Evolutionary conservation across 2,329 filamentous ascomycete genomes (phyloP), one percentile per base, ranked within the genome.

Genomic region (Epichloe festucae): DNA sequence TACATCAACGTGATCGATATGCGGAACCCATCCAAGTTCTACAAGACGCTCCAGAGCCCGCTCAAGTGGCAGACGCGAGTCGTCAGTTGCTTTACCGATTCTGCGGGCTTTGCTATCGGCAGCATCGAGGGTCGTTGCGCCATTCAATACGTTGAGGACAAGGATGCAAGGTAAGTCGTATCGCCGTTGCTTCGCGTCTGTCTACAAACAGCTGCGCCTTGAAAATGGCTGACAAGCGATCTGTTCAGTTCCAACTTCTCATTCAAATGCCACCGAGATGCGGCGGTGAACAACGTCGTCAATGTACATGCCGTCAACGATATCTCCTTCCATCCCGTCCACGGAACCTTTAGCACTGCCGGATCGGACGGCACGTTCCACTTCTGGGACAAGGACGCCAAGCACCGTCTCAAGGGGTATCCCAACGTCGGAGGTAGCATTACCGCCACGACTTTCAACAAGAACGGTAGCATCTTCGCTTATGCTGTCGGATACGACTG

Each of bases 1-100:
- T 95, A 94, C 70, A 95, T 98, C 75, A 90, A 97, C 67, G 85
- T 98, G 56, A 77, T 98, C 70, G 89, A 95, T 70, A 79, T 98
- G 51, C 84, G 85, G 64, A 84, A 94, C 55, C 93, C 93, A 4
- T 81, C 80, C 50, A 89, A 88, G 61, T 89, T 96, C 69, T 96
- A 95, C 79, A 98, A 98, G 78, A 91, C 88, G 10, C 78, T 96
- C 48, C 89, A 95, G 70, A 95, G 89, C 63, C 93, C 93, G 3
- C 78, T 98, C 44, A 98, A 98, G 73, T 98, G 90, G 89, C 93
- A 98, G 76, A 98, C 93, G 2, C 78, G 91, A 53, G 89, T 94
- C 12, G 87, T 97, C 49, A 93, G 86, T 72, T 97, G 91, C 73
- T 98, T 98, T 67, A 82, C 84, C 14, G 91, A 98, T 65, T 86